Evolutionary conservation across 805 yeast species (phyloP).

Genomic region (Diddensiella transvaalensis): DNA sequence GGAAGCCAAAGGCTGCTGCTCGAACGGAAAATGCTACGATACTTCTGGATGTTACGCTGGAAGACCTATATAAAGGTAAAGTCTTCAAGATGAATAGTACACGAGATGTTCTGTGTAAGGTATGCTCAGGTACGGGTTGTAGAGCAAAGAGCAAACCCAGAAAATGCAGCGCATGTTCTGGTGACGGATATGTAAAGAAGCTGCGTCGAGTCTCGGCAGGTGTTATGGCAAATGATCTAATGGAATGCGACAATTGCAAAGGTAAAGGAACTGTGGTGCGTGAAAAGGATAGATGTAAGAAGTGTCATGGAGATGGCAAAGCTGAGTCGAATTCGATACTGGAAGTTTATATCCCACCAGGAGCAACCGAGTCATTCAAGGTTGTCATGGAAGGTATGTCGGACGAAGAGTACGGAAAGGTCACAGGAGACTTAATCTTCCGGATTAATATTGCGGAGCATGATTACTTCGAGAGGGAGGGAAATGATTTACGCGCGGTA

Average conservation of each 20-base stretch:
- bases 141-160: conserved; percentile 52
- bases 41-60: conserved; percentile 60
- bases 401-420: conserved; percentile 68
- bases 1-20: conserved; percentile 19
- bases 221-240: conserved; percentile 57
- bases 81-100: conserved; percentile 68
- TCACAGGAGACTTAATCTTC: conserved; percentile 75
- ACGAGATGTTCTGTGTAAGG: conserved; percentile 66
- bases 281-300: conserved; percentile 70
- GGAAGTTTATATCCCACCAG: conserved; percentile 74
- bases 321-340: conserved; percentile 64
- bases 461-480: conserved; percentile 47
- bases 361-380: conserved; percentile 59
- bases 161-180: conserved; percentile 66
- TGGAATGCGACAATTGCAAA: conserved; percentile 62
- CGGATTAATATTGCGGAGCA: conserved; percentile 51
- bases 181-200: conserved; percentile 60
- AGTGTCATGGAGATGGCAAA: conserved; percentile 64
- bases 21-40: conserved; percentile 66
- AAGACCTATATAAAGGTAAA: conserved; percentile 78
- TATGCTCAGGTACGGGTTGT: conserved; percentile 77
- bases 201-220: conserved; percentile 72
- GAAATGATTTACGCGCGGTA: conserved; percentile 58
- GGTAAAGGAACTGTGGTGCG: conserved; percentile 64
- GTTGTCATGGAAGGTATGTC: conserved; percentile 65